Percentiles rank a stretch among this genome's conserved stretches.
These are phyloP conservation scores for Wickerhamomyces bovis DNA, from an alignment of 805 yeast genomes.

Conservation along the genomic window DNA sequence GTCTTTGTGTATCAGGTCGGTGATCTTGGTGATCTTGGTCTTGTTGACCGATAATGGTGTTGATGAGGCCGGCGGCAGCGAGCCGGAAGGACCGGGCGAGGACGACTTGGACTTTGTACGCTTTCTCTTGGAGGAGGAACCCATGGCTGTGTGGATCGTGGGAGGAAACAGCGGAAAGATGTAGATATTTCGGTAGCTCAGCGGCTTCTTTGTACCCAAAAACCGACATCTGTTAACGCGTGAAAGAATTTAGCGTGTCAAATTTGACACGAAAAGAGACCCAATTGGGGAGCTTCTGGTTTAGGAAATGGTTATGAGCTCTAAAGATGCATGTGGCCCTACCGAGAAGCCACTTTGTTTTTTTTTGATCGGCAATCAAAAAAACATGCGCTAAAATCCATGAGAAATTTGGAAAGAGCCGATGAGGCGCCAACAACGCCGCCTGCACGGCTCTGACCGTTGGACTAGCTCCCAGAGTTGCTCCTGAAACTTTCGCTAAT, in stretches of 20 bases:
- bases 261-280: not conserved
- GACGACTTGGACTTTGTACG: not conserved
- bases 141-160: not conserved
- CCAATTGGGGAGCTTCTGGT: not conserved
- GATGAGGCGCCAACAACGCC: no score
- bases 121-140: not conserved
- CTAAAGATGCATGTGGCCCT: not conserved
- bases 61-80: not conserved
- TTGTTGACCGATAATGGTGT: not conserved
- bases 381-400: no score
- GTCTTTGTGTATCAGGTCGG: not conserved
- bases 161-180: no score
- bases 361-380: no score
- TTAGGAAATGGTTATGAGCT: not conserved
- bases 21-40: not conserved
- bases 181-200: not conserved
- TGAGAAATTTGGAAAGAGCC: no score
- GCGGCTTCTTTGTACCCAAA: not conserved
- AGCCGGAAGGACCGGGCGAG: not conserved
- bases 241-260: not conserved
- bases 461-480: no score
- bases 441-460: no score
- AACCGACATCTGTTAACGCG: not conserved
- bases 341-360: not conserved
- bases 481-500: no score